These are phyloP conservation scores for Boletus sp. DNA, from an alignment of 768 basidiomycete genomes.

Conservation along the genomic window DNA sequence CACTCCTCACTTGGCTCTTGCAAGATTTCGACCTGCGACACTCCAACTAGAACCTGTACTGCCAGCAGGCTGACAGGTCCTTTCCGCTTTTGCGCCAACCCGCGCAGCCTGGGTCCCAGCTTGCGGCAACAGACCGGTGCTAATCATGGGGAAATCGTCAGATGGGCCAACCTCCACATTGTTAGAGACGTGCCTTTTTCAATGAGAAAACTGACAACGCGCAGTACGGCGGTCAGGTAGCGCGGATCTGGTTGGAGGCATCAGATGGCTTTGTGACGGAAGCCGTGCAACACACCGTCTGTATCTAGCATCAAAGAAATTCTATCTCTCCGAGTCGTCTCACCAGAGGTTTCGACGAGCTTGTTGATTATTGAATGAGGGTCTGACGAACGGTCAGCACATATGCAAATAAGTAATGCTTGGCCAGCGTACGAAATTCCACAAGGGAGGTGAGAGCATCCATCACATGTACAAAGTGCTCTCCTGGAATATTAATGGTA, in stretches of 20 bases:
- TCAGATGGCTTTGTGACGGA: neutral
- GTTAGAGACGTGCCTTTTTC: neutral
- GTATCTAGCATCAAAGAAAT: slow-evolving; percentile 11
- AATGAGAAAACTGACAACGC: slow-evolving; percentile 8
- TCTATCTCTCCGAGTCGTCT: neutral
- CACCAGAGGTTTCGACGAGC: neutral
- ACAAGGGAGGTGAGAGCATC: slow-evolving; percentile 15
- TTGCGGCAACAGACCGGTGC: slow-evolving; percentile 4
- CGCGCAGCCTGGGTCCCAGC: slow-evolving; percentile 6
- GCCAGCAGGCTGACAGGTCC: slow-evolving; percentile 18
- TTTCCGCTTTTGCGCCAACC: slow-evolving; percentile 8
- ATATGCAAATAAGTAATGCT: neutral
- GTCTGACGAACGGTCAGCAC: neutral
- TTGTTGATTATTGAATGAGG: neutral
- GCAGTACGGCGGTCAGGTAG: slow-evolving; percentile 15
- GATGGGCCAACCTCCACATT: neutral
- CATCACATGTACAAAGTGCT: slow-evolving; percentile 16
- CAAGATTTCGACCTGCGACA: slow-evolving; percentile 7
- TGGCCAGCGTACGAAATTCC: slow-evolving; percentile 3
- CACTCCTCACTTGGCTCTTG: slow-evolving; percentile 9
- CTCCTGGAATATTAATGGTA: neutral
- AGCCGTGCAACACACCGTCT: neutral
- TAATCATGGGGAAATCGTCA: neutral
- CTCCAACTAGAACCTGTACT: slow-evolving; percentile 19
- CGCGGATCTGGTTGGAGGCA: neutral